Percentiles rank a stretch among this genome's conserved stretches.
phyloP scores from a whole-genome alignment of 495 filamentous ascomycete species.

The Stereocaulon alpinum region DNA sequence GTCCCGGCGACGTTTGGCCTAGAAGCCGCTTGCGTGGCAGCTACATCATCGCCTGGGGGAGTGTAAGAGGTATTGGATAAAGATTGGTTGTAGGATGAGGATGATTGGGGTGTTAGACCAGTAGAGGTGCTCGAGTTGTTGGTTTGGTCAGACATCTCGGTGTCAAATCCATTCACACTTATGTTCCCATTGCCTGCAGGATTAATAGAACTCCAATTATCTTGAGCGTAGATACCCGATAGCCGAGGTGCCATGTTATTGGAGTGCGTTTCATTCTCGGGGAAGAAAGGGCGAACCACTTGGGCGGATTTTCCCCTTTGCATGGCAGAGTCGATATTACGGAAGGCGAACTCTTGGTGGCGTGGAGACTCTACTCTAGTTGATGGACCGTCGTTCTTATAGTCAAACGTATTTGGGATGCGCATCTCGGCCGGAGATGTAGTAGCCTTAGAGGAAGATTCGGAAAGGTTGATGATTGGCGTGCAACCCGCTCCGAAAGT shows the following conservation, averaged over 20 bases:
- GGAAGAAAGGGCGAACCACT: neutral
- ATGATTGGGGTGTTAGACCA: conserved; percentile 17
- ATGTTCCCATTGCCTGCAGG: neutral
- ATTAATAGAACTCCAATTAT: neutral
- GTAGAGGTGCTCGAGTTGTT: conserved; percentile 12
- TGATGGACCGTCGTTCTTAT: neutral
- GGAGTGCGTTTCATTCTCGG: conserved; percentile 3
- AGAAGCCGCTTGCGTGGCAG: neutral
- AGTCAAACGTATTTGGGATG: neutral
- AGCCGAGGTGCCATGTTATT: neutral
- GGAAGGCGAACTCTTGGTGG: conserved; percentile 11
- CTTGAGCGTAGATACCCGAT: neutral
- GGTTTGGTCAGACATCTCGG: conserved; percentile 19
- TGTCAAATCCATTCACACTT: conserved; percentile 10
- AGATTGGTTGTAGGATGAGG: conserved; percentile 12
- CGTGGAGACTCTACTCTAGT: neutral
- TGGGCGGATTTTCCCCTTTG: neutral
- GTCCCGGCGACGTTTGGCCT: conserved; percentile 4
- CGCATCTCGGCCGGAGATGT: neutral
- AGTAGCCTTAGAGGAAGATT: neutral
- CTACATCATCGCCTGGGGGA: conserved; percentile 9
- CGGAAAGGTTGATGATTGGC: conserved; percentile 2
- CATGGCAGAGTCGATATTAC: neutral
- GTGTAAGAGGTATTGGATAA: conserved; percentile 21
- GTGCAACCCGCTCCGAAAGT: neutral